A percentile compares a stretch with the other conserved stretches of the same genome.
Conservation (phyloP, 768 basidiomycete species). For the Austroboletus eburneus region DNA sequence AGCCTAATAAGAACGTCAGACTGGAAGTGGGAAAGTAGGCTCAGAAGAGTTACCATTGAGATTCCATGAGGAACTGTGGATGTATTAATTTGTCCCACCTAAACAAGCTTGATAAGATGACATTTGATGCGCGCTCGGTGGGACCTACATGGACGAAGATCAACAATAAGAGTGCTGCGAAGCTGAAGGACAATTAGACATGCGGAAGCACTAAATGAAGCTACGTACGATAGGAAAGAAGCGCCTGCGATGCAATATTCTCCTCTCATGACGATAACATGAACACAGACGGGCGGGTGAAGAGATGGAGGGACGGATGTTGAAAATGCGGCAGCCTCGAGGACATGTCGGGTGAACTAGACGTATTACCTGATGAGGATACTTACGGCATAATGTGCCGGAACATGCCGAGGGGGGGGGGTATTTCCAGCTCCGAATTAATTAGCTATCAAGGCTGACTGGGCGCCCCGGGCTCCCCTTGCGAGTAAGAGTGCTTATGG, state of each 20-base stretch:
- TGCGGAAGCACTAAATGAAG: constrained; percentile 2
- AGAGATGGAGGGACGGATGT: constrained; percentile 17
- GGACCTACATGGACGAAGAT: constrained; percentile 76
- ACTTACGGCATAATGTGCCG: constrained; percentile 16
- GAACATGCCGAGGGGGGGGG: constrained; percentile 7
- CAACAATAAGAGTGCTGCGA: constrained; percentile 49
- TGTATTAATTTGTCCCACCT: constrained; percentile 84
- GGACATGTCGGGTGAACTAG: constrained; percentile 19
- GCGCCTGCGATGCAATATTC: constrained; percentile 74
- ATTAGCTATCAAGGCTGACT: background rate
- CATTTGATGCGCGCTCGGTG: constrained; percentile 10
- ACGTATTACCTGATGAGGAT: background rate
- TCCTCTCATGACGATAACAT: constrained; percentile 51
- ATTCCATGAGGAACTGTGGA: constrained; percentile 67
- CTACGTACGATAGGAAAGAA: constrained; percentile 64
- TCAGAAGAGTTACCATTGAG: constrained; percentile 54
- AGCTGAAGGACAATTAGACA: constrained; percentile 14
- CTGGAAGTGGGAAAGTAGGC: background rate
- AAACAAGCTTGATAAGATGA: constrained; percentile 19
- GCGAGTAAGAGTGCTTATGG: constrained; percentile 1
- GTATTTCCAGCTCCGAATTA: constrained; percentile 15
- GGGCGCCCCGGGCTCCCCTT: background rate
- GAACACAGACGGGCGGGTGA: constrained; percentile 17
- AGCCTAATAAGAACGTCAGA: constrained; percentile 41
- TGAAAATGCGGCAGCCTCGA: constrained; percentile 21